These are phyloP conservation scores for Helianthus annuus DNA, from an alignment of 129 eudicot genomes.

Conservation along the genomic window HanXRQr2.0-SUNRISE NC_035442.2:6318597-6319096, in stretches of 20 bases:
- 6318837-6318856: constrained; percentile 44
- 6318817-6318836: constrained; percentile 12
- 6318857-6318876: constrained; percentile 54
- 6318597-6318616: too few relatives aligned
- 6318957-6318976: constrained; percentile 86
- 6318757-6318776: neutral
- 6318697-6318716: too few relatives aligned
- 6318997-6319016: constrained; percentile 47
- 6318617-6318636: too few relatives aligned
- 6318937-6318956: constrained; percentile 90
- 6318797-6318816: neutral
- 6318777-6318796: neutral
- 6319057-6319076: constrained; percentile 24
- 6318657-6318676: too few relatives aligned
- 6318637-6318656: too few relatives aligned
- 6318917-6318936: constrained; percentile 83
- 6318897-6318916: constrained; percentile 74
- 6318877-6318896: constrained; percentile 91
- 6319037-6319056: constrained; percentile 28
- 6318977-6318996: constrained; percentile 67
- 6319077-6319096: constrained; percentile 24
- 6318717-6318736: too few relatives aligned
- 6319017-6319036: constrained; percentile 45
- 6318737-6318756: too few relatives aligned
- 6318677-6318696: too few relatives aligned